Evolutionary conservation across 2,329 filamentous ascomycete species (phyloP).

Genomic region (Colletotrichum liriopes): DNA sequence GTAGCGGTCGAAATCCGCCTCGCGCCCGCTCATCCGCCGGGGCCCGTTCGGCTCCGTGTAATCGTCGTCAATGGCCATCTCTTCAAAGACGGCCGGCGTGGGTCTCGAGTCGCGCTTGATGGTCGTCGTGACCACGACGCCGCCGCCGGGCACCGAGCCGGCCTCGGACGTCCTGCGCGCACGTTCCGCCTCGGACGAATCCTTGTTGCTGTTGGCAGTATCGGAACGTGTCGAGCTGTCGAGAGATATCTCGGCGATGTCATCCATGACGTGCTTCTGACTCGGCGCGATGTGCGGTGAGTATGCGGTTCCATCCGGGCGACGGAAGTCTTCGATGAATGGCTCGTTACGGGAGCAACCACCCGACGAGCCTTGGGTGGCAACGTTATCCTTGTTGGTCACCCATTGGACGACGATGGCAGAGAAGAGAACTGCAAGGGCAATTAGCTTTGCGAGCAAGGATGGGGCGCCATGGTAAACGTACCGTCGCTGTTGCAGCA

Average conservation of each 20-base stretch:
- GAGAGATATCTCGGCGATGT: constrained; percentile 46
- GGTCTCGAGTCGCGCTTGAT: constrained; percentile 54
- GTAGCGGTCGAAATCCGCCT: not conserved
- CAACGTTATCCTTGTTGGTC: constrained; percentile 62
- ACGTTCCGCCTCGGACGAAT: constrained; percentile 10
- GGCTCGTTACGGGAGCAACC: constrained; percentile 13
- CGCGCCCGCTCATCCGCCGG: not conserved
- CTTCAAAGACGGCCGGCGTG: constrained; percentile 15
- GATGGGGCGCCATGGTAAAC: constrained; percentile 44
- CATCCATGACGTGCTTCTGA: constrained; percentile 47
- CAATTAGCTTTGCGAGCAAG: constrained; percentile 6
- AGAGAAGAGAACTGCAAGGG: constrained; percentile 69
- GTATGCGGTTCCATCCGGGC: not conserved
- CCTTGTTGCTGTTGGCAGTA: constrained; percentile 28
- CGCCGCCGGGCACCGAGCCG: constrained; percentile 21
- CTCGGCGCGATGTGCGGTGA: constrained; percentile 43
- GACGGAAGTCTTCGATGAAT: constrained; percentile 24
- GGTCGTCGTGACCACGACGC: constrained; percentile 56
- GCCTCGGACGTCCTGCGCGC: not conserved
- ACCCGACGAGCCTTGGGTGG: constrained; percentile 37
- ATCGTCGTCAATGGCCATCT: constrained; percentile 29
- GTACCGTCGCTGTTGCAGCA: constrained; percentile 76
- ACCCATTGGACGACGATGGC: constrained; percentile 76
- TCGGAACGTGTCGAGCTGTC: constrained; percentile 25
- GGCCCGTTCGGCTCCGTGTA: constrained; percentile 15